Conservation (phyloP, 805 yeast genomes). For the Starmerella bombi region DNA sequence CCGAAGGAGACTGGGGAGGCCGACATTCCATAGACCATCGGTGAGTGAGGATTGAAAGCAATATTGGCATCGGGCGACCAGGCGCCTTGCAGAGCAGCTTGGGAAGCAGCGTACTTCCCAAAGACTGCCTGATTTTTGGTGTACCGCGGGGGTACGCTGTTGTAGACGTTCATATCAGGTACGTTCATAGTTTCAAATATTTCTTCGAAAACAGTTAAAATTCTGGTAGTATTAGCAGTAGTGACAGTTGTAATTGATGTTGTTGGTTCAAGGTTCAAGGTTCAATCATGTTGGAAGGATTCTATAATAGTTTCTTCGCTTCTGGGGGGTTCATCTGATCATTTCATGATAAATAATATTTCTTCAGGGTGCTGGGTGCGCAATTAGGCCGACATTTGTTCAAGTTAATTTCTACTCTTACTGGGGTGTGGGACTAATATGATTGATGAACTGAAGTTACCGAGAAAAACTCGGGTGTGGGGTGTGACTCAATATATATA, state of each 20-base stretch:
- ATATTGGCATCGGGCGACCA: slow-evolving; percentile 21
- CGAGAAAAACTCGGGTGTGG: not conserved
- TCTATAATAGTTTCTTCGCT: not conserved
- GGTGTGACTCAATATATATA: slow-evolving; percentile 12
- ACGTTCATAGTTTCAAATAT: slow-evolving; percentile 5
- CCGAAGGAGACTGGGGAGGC: slow-evolving; percentile 1
- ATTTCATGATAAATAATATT: not conserved
- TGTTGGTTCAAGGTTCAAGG: slow-evolving; percentile 1
- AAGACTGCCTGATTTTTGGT: slow-evolving; percentile 25
- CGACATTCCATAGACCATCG: slow-evolving; percentile 13
- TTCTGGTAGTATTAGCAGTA: not conserved
- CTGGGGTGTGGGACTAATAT: slow-evolving; percentile 12
- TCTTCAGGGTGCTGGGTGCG: slow-evolving; percentile 6
- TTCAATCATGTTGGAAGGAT: slow-evolving; percentile 8
- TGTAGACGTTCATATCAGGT: slow-evolving; percentile 4
- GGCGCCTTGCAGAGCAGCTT: slow-evolving; percentile 21
- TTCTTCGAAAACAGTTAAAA: not conserved
- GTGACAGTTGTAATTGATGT: not conserved
- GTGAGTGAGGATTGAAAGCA: slow-evolving; percentile 14
- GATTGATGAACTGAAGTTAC: slow-evolving; percentile 11
- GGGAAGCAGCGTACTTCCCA: slow-evolving; percentile 26
- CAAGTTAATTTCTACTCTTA: slow-evolving; percentile 1
- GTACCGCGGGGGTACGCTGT: slow-evolving; percentile 12
- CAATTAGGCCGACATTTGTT: slow-evolving; percentile 16
- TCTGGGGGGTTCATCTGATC: slow-evolving; percentile 6